Conservation (phyloP, 2,329 filamentous ascomycete genomes). For the Aspergillus vadensis region DNA sequence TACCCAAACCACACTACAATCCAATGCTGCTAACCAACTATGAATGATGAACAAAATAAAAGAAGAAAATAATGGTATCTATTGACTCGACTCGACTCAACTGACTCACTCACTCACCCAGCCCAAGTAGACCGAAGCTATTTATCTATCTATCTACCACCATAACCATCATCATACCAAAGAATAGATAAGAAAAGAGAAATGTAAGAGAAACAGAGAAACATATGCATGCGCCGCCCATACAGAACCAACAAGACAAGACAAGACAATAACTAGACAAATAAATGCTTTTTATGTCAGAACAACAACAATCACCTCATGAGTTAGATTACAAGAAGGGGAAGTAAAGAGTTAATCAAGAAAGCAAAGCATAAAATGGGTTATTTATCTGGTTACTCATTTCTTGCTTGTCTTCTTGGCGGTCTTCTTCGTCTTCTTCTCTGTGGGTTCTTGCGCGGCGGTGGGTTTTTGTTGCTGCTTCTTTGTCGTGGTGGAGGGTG, state of each 20-base stretch:
- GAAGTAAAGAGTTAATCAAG: constrained; percentile 14
- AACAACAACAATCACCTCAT: no score
- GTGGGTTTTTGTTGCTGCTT: background rate
- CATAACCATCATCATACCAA: background rate
- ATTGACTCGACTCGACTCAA: constrained; percentile 7
- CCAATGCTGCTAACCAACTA: background rate
- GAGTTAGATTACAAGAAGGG: constrained; percentile 16
- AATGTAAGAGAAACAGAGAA: background rate
- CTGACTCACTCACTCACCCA: background rate
- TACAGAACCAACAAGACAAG: constrained; percentile 13
- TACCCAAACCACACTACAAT: no score
- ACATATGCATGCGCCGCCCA: constrained; percentile 20
- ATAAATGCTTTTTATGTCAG: constrained; percentile 20
- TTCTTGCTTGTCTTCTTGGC: constrained; percentile 36
- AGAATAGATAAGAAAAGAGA: background rate
- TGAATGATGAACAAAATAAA: background rate
- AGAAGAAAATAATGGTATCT: constrained; percentile 15
- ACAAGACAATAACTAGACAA: background rate
- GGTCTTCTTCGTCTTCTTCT: constrained; percentile 25
- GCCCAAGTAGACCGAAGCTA: background rate
- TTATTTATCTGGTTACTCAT: constrained; percentile 19
- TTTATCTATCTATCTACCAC: constrained; percentile 15
- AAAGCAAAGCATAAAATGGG: background rate
- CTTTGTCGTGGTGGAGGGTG: background rate
- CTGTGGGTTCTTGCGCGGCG: background rate